Base-by-base conservation (phyloP, 192 early-diverging fungal species). In the Umbelopsis vinacea region DNA sequence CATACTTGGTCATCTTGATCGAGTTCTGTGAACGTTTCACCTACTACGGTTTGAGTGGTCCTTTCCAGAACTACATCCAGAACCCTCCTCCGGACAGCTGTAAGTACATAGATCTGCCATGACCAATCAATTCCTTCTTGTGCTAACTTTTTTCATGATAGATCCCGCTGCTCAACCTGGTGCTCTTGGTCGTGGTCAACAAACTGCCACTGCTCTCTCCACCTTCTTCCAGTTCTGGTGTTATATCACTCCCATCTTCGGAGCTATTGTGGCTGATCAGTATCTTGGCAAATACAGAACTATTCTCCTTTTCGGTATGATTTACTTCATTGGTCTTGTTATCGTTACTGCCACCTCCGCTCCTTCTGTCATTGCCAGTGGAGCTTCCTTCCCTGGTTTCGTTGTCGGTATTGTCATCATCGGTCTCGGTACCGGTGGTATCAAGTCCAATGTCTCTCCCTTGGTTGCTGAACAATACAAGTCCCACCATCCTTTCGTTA, bases 261-360 rank as follows among this genome's bases (percentile, higher is more conserved):
- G 87, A 40, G 92, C 89, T 35, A 77, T 90, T 52, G 66, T 92
- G 21, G 89, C 90, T 23, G 92, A 94, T 77, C 85, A 88, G 77
- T 93, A 84, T 77, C 55, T 86, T 40, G 92, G 92, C 73, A 92
- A 91, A 83, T 92, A 87, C 82, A 89, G 88, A 70, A 89, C 92
- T n/a, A 92, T 94, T 66, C 29, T 87, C 10, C 8, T 91, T 21
- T 92, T 94, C 72, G 74, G 80, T 53, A 17, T 81, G 23, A 71
- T 91, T 66, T 94, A 94, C 77, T 82, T 90, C 48, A 7, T 89
- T 38, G 91, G 92, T 54, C 74, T 90, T 35, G 37, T 89, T 9
- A 70, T 92, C 24, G 74, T 93, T 35, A 89, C 86, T 22, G 69
- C 84, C 10, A 92, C 92, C 0, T 82, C 92, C 2, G 84, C 88